A percentile compares a stretch with the other conserved stretches of the same genome.
phyloP scores from a whole-genome alignment of 768 basidiomycete species.

The Psilocybe cubensis region DNA sequence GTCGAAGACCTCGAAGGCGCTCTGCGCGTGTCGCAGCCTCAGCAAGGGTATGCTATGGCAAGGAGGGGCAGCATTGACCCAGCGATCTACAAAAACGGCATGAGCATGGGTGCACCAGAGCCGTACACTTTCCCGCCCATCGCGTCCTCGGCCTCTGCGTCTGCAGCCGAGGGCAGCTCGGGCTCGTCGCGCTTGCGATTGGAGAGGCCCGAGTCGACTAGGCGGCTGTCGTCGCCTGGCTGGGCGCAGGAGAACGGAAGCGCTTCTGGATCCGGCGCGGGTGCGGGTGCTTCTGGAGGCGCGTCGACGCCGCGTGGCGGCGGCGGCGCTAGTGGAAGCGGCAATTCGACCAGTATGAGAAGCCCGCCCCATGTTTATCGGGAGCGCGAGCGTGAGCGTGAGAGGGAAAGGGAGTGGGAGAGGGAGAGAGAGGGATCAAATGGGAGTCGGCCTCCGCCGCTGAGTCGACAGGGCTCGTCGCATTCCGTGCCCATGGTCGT shows the following conservation, averaged over 20 bases:
- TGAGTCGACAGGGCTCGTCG: constrained; percentile 10
- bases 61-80: constrained; percentile 5
- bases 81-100: constrained; percentile 2
- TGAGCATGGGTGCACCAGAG: no score
- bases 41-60: neutral
- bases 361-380: constrained; percentile 38
- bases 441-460: neutral
- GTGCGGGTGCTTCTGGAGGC: neutral
- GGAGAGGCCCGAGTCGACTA: constrained; percentile 28
- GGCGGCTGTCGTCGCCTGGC: constrained; percentile 44
- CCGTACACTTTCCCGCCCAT: constrained; percentile 52
- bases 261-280: neutral
- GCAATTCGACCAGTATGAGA: constrained; percentile 21
- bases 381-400: constrained; percentile 23
- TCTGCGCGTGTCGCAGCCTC: constrained; percentile 25
- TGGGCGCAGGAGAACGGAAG: constrained; percentile 29
- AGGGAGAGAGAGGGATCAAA: constrained; percentile 1
- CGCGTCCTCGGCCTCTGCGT: constrained; percentile 6
- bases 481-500: constrained; percentile 1
- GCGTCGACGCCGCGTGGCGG: neutral
- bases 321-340: neutral
- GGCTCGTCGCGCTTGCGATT: constrained; percentile 21
- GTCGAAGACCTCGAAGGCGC: constrained; percentile 73
- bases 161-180: no score
- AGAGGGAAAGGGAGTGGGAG: constrained; percentile 20